Evolutionary conservation across 2,329 filamentous ascomycete genomes (phyloP), one percentile per base, ranked within the genome.

Genomic region (Paramyrothecium roridum): DNA sequence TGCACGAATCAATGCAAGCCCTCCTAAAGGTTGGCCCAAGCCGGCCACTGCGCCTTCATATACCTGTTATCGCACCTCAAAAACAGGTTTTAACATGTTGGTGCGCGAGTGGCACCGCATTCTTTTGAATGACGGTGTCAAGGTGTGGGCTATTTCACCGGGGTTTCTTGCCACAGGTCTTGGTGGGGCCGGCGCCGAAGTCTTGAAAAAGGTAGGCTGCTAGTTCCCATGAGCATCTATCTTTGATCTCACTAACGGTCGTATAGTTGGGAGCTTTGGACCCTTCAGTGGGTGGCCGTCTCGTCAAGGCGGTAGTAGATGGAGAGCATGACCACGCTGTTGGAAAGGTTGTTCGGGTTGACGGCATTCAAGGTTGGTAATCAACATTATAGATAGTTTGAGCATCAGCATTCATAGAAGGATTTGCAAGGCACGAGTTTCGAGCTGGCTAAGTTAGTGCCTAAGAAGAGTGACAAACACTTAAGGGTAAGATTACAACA

Each of bases 1-100:
- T 30, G 26, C 26, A 1, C 61, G 63, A 1, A 34, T 56, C 10
- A 72, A 68, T 47, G 48, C 37, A 45, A 17, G 53, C 8, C 67
- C 68, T 2, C 59, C 58, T 6, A 68, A 68, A 4, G 78, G 78
- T 1, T 81, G 79, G 77, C 78, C 78, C 0, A 80, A 81, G 66
- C 55, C 76, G 77, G 52, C 19, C 3, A 26, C 45, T 3, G 17
- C 12, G 6, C 19, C 21, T n/a, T 22, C 21, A 13, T 13, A 13
- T 21, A 30, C 19, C 21, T 57, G 6, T 30, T 30, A 55, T 16
- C 40, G 56, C 2, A 47, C 40, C 22, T 49, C 45, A 51, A 57
- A 57, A 43, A 54, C 53, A 3, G 56, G 53, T 2, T 33, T 56
- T 21, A 57, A 57, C 23, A 55, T 57, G 53, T 40, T 57, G 46